These are phyloP conservation scores for Daucus carota DNA, from an alignment of 129 eudicot genomes.

Conservation along the genomic window DH1_v3.0 NC_030383.2:49359001-49359500, in stretches of 20 bases:
- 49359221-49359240: constrained; percentile 1
- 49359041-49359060: background rate
- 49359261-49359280: too few species aligned
- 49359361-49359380: background rate
- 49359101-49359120: constrained; percentile 78
- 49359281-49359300: too few species aligned
- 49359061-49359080: constrained; percentile 99
- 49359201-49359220: constrained; percentile 60
- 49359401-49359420: background rate
- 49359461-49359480: background rate
- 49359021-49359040: background rate
- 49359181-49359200: constrained; percentile 87
- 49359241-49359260: too few species aligned
- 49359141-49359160: constrained; percentile 51
- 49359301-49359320: background rate
- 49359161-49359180: constrained; percentile 67
- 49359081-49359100: constrained; percentile 76
- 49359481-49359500: background rate
- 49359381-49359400: background rate
- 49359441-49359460: background rate
- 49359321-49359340: background rate
- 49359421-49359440: background rate
- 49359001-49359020: background rate
- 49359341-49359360: background rate
- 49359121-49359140: constrained; percentile 72